Percentiles rank a stretch among this genome's conserved stretches.
These are phyloP conservation scores for Coemansia biformis DNA, from an alignment of 192 early-diverging fungal species.

Conservation along the genomic window DNA sequence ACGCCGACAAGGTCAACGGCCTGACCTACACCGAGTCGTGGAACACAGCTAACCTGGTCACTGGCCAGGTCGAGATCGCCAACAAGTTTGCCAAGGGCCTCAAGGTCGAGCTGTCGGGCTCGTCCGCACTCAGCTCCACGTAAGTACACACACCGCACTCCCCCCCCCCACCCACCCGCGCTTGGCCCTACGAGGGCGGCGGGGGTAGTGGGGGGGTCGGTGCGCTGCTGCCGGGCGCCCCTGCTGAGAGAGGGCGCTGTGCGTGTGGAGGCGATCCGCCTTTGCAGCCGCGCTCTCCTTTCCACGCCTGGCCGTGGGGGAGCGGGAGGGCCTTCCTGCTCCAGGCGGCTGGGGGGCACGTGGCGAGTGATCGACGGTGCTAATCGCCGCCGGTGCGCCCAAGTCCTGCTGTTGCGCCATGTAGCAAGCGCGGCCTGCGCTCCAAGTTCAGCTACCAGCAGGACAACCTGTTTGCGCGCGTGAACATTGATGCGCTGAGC, in stretches of 20 bases:
- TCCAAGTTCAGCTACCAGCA: slow-evolving; percentile 91
- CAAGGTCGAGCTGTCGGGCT: slow-evolving; percentile 85
- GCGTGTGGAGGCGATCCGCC: too few species aligned
- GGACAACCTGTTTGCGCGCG: slow-evolving; percentile 83
- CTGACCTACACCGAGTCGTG: slow-evolving; percentile 95
- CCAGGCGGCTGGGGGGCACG: too few species aligned
- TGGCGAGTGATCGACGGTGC: too few species aligned
- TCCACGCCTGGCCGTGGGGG: background rate
- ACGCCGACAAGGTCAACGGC: slow-evolving; percentile 88
- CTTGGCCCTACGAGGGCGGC: too few species aligned
- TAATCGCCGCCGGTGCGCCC: too few species aligned
- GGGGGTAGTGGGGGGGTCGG: too few species aligned
- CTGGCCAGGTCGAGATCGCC: slow-evolving; percentile 86
- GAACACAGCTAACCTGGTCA: slow-evolving; percentile 91
- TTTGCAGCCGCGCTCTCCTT: too few species aligned
- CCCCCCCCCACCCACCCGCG: too few species aligned
- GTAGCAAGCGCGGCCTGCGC: slow-evolving; percentile 45
- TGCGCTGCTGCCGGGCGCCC: too few species aligned
- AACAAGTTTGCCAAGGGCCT: slow-evolving; percentile 95
- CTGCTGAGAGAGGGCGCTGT: too few species aligned
- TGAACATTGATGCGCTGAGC: slow-evolving; percentile 90
- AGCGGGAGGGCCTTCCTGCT: background rate
- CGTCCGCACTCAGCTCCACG: slow-evolving; percentile 70
- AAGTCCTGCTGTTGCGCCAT: too few species aligned
- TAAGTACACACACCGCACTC: slow-evolving; percentile 67